A percentile compares a stretch with the other conserved stretches of the same genome.
Conservation (phyloP, 306 rosid genomes). For the Ormosia semicastrata region DNA sequence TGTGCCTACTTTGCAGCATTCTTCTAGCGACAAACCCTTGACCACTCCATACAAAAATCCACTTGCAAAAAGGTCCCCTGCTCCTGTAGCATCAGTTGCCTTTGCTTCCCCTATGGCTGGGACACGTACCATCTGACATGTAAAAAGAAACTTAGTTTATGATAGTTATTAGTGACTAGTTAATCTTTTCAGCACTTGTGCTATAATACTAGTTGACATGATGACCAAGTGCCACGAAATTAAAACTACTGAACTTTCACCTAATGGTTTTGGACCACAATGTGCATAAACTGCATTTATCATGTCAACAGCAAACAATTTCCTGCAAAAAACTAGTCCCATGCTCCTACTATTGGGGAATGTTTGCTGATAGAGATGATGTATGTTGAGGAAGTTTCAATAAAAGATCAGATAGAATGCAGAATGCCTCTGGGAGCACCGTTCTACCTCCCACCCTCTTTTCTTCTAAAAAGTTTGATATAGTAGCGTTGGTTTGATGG, state of each 20-base stretch:
- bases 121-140: constrained; percentile 61
- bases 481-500: not conserved
- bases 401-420: constrained; percentile 1
- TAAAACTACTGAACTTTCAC: not conserved
- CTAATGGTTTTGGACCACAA: not conserved
- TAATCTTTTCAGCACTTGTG: not conserved
- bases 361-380: not conserved
- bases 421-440: not conserved
- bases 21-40: constrained; percentile 78
- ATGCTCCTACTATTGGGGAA: not conserved
- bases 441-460: not conserved
- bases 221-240: constrained; percentile 8
- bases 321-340: not conserved
- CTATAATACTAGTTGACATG: not conserved
- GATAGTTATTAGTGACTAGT: not conserved
- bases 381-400: not conserved
- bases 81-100: constrained; percentile 92
- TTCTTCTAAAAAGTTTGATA: not conserved
- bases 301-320: not conserved
- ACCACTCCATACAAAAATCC: constrained; percentile 89
- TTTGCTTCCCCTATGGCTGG: constrained; percentile 76
- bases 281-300: not conserved
- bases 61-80: constrained; percentile 95
- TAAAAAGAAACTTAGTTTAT: not conserved
- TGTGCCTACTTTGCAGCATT: constrained; percentile 86